phyloP scores from a whole-genome alignment of 495 filamentous ascomycete genomes.

The Patellaria atrata region DNA sequence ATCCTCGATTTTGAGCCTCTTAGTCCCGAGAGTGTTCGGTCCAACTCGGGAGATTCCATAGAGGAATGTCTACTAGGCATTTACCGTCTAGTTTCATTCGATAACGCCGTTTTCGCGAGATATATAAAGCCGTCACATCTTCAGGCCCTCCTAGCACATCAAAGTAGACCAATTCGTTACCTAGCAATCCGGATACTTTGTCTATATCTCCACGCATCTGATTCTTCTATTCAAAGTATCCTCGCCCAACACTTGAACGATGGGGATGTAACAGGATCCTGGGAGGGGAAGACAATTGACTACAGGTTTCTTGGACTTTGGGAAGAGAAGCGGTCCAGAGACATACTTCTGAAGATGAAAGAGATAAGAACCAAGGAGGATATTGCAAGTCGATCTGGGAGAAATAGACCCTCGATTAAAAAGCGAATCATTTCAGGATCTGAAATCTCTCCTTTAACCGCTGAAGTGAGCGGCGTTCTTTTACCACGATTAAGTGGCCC shows the following conservation, averaged over 20 bases:
- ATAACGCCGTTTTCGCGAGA: conserved; percentile 47
- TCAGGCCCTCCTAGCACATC: conserved; percentile 51
- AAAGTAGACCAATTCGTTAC: conserved; percentile 49
- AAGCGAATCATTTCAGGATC: conserved; percentile 25
- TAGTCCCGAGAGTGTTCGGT: conserved; percentile 6
- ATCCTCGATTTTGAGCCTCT: conserved; percentile 19
- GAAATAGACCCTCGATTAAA: not conserved
- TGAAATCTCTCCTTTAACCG: conserved; percentile 36
- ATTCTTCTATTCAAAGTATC: conserved; percentile 58
- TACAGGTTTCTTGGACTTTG: conserved; percentile 74
- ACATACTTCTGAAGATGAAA: conserved; percentile 23
- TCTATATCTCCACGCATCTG: conserved; percentile 64
- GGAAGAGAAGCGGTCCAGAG: conserved; percentile 43
- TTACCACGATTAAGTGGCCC: conserved; percentile 48
- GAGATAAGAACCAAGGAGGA: conserved; percentile 30
- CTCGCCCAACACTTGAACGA: conserved; percentile 45
- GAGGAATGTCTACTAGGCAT: conserved; percentile 44
- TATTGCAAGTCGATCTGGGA: too few species aligned
- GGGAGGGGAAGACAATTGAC: conserved; percentile 67
- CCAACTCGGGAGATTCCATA: not conserved
- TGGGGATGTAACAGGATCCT: conserved; percentile 47
- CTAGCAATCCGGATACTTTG: conserved; percentile 68
- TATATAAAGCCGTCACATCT: conserved; percentile 50
- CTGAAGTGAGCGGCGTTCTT: conserved; percentile 46
- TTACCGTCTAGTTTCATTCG: conserved; percentile 63